These are phyloP conservation scores for Mimosa pudica DNA, from an alignment of 306 rosid genomes.

Conservation along the genomic window DNA sequence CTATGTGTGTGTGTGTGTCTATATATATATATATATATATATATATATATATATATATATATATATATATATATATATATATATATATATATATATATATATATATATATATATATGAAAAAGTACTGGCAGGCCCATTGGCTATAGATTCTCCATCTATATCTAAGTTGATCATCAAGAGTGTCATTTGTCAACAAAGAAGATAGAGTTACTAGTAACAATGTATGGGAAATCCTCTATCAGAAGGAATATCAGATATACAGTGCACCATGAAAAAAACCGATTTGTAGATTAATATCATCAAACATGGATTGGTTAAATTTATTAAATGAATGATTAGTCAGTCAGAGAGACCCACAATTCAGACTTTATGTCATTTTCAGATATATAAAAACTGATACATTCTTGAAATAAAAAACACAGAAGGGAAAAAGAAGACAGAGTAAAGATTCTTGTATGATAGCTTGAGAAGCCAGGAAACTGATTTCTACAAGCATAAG, in stretches of 20 bases:
- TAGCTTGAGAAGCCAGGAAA: slow-evolving; percentile 81
- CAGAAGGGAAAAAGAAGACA: not conserved
- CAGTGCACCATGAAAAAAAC: slow-evolving; percentile 30
- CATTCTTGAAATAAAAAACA: slow-evolving; percentile 7
- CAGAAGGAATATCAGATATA: slow-evolving; percentile 36
- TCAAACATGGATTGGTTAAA: not conserved
- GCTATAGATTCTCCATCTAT: slow-evolving; percentile 17
- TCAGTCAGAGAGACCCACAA: slow-evolving; percentile 33
- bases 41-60: no score
- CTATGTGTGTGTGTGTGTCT: not conserved
- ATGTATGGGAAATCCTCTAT: slow-evolving; percentile 36
- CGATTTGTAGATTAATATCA: slow-evolving; percentile 27
- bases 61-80: no score
- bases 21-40: no score
- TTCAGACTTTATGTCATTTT: slow-evolving; percentile 70
- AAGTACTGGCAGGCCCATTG: slow-evolving; percentile 3
- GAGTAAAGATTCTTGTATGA: slow-evolving; percentile 59
- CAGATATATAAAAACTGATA: slow-evolving; percentile 32
- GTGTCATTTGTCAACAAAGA: slow-evolving; percentile 54
- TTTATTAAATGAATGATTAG: slow-evolving; percentile 42
- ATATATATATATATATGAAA: not conserved
- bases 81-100: no score
- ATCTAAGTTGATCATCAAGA: not conserved
- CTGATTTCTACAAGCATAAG: slow-evolving; percentile 93
- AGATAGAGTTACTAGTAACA: slow-evolving; percentile 26